phyloP scores from a whole-genome alignment of 2,329 filamentous ascomycete genomes.

The Fusarium pininemorale region DNA sequence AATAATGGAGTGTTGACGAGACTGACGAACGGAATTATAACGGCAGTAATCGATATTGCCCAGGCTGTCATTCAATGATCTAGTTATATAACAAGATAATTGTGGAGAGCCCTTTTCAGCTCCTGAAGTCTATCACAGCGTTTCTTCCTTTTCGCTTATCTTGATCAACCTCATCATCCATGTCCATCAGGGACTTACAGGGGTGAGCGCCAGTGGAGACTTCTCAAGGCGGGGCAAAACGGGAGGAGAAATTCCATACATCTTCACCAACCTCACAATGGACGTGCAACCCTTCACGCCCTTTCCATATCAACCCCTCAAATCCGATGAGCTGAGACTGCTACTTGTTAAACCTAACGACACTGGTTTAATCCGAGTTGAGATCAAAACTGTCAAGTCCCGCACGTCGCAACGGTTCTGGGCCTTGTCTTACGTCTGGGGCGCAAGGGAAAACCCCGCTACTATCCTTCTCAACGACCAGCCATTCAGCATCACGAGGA shows the following conservation, averaged over 20 bases:
- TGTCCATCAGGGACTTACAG: neutral
- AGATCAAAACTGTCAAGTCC: neutral
- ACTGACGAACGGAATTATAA: neutral
- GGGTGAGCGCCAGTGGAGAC: neutral
- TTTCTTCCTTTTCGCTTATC: neutral
- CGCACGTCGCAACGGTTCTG: neutral
- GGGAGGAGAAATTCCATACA: too few species aligned
- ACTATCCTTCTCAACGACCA: neutral
- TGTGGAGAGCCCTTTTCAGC: neutral
- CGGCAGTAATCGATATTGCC: accelerated
- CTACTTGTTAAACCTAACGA: accelerated
- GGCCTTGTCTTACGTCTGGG: slow-evolving; percentile 27
- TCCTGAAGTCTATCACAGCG: neutral
- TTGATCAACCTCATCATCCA: neutral
- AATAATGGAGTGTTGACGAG: accelerated
- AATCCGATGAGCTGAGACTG: neutral
- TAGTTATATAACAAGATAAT: accelerated
- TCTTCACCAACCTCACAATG: neutral
- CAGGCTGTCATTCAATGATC: neutral
- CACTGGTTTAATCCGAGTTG: accelerated
- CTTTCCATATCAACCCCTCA: neutral
- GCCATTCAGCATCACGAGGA: neutral
- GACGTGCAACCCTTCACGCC: accelerated
- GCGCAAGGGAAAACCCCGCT: neutral
- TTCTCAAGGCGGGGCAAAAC: neutral